These are phyloP conservation scores for Lactarius psammicola DNA, from an alignment of 768 basidiomycete species.

Conservation along the genomic window DNA sequence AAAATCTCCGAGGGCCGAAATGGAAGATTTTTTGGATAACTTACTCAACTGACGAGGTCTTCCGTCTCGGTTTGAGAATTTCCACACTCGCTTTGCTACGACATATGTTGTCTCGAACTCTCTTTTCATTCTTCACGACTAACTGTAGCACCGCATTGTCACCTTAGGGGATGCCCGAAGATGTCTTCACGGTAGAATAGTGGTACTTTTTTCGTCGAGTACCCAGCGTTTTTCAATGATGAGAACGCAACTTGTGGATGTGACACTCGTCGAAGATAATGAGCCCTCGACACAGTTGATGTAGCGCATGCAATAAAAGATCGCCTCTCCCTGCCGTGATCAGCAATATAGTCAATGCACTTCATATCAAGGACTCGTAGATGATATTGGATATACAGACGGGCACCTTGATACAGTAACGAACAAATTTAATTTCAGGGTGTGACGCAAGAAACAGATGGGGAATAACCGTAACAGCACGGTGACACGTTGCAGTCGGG, in stretches of 20 bases:
- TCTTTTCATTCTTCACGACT: not conserved
- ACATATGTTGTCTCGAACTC: not conserved
- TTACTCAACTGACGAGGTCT: constrained; percentile 43
- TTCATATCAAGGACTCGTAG: not conserved
- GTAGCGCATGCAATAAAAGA: not conserved
- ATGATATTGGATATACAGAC: not conserved
- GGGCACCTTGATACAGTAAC: not conserved
- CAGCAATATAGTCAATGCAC: not conserved
- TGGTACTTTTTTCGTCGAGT: not conserved
- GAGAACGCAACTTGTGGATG: not conserved
- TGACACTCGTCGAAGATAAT: not conserved
- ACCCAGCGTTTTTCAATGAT: not conserved
- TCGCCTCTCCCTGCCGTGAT: not conserved
- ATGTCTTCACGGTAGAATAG: not conserved
- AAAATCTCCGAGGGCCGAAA: constrained; percentile 50
- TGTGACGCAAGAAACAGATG: not conserved
- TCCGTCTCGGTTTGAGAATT: not conserved
- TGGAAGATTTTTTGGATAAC: constrained; percentile 75
- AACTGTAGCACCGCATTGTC: not conserved
- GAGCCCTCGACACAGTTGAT: not conserved
- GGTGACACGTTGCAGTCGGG: not conserved
- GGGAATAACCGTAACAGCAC: not conserved
- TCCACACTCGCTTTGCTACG: not conserved
- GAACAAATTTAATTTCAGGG: not conserved
- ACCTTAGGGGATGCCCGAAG: not conserved